These are phyloP conservation scores for Colletotrichum gigasporum DNA, from an alignment of 2,329 filamentous ascomycete species.

Conservation along the genomic window DNA sequence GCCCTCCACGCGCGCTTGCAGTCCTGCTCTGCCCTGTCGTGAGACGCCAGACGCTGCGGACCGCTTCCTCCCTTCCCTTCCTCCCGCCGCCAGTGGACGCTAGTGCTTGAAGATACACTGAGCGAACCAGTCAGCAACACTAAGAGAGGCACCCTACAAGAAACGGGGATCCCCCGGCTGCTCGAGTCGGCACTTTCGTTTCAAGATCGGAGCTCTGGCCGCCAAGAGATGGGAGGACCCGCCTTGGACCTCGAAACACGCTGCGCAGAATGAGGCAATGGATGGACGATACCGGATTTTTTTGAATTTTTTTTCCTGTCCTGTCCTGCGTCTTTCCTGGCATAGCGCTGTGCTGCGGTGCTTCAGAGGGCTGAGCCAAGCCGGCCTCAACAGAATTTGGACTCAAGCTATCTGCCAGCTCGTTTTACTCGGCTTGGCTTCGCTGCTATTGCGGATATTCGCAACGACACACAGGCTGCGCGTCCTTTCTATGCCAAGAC, in stretches of 20 bases:
- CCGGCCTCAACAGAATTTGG: conserved; percentile 3
- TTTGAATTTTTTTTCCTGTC: neutral
- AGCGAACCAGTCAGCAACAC: too few species aligned
- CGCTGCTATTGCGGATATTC: neutral
- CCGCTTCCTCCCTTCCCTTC: conserved; percentile 1
- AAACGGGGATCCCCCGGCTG: conserved; percentile 4
- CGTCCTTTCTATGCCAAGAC: conserved; percentile 23
- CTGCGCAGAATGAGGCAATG: conserved; percentile 11
- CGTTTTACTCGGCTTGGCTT: conserved; percentile 20
- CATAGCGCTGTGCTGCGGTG: neutral
- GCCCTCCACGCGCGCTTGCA: neutral
- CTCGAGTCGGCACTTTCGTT: conserved; percentile 29
- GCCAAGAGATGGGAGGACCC: conserved; percentile 30
- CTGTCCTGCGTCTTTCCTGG: neutral
- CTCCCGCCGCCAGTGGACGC: neutral
- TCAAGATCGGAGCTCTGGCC: conserved; percentile 30
- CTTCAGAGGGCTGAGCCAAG: conserved; percentile 3
- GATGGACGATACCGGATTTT: neutral
- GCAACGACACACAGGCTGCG: neutral
- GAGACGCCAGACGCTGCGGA: conserved; percentile 7
- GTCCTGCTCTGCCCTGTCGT: neutral
- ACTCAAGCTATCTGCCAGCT: conserved; percentile 23
- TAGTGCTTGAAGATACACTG: too few species aligned
- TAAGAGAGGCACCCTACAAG: neutral
- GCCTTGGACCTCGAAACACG: conserved; percentile 30